Percentiles rank a stretch among this genome's conserved stretches.
Evolutionary conservation across 305 asterid genomes (phyloP).

Genomic region (Rubia peregrina): DNA sequence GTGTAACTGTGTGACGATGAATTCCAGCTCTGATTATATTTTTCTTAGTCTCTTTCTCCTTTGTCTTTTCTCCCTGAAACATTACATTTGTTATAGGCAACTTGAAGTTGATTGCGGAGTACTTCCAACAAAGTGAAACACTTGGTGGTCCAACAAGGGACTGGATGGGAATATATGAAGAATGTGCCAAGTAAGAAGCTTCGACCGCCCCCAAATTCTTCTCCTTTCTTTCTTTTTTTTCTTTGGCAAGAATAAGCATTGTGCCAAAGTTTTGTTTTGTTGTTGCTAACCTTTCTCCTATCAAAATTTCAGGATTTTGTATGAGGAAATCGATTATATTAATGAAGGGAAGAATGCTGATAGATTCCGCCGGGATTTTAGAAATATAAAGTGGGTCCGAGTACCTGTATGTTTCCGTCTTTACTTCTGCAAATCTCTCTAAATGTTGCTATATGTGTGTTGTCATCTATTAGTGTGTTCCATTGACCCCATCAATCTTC

Average conservation of each 20-base stretch:
- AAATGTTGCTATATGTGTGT: background rate
- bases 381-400: conserved; percentile 97
- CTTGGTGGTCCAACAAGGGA: conserved; percentile 89
- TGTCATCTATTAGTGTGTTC: background rate
- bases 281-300: background rate
- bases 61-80: conserved; percentile 7
- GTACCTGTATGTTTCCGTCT: conserved; percentile 81
- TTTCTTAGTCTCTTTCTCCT: conserved; percentile 1
- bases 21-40: background rate
- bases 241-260: background rate
- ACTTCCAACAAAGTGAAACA: conserved; percentile 84
- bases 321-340: conserved; percentile 88
- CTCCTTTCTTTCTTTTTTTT: background rate
- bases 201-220: background rate
- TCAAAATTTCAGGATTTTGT: conserved; percentile 66
- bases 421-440: conserved; percentile 17
- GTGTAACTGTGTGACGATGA: background rate
- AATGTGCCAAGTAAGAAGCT: conserved; percentile 81
- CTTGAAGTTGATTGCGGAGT: conserved; percentile 76
- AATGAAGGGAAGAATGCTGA: conserved; percentile 99
- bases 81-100: conserved; percentile 45
- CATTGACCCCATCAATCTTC: background rate
- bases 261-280: background rate
- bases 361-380: conserved; percentile 85
- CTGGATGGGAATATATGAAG: conserved; percentile 90